Conservation (phyloP, 176 grass and related monocot species). For the Juncus inflexus region DNA sequence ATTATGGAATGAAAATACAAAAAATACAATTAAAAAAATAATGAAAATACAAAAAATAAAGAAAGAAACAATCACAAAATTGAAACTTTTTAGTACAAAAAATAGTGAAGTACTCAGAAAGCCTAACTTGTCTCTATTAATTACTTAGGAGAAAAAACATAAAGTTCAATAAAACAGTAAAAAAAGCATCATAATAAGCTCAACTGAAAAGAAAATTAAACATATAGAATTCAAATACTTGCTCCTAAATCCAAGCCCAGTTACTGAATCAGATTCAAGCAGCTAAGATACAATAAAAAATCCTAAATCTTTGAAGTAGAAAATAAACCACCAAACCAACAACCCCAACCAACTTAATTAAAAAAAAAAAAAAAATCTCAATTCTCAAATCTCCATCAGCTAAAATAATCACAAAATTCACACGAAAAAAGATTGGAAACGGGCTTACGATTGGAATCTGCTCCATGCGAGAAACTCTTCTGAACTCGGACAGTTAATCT, state of each 20-base stretch:
- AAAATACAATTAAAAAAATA: slow-evolving; percentile 4
- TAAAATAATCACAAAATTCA: slow-evolving; percentile 12
- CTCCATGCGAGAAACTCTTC: slow-evolving; percentile 15
- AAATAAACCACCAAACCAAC: slow-evolving; percentile 7
- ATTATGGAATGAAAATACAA: slow-evolving; percentile 2
- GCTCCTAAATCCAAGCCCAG: too few relatives aligned
- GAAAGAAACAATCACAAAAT: too few relatives aligned
- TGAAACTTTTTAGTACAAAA: too few relatives aligned
- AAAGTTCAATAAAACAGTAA: not conserved
- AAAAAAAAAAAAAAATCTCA: not conserved
- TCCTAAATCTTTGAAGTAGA: not conserved
- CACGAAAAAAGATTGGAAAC: not conserved
- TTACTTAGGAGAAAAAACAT: not conserved
- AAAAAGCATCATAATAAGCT: not conserved
- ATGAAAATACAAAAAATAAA: not conserved
- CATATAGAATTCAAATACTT: too few relatives aligned
- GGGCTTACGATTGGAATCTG: slow-evolving; percentile 24
- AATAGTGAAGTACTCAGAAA: not conserved
- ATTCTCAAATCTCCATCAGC: not conserved
- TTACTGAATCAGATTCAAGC: too few relatives aligned
- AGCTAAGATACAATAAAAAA: slow-evolving; percentile 4
- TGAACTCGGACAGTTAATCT: not conserved
- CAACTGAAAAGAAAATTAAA: too few relatives aligned
- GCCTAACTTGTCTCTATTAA: not conserved
- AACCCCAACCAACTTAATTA: slow-evolving; percentile 1